A percentile compares a stretch with the other conserved stretches of the same genome.
These are phyloP conservation scores for Acrocalymma vagum DNA, from an alignment of 2,329 filamentous ascomycete species.

Conservation along the genomic window DNA sequence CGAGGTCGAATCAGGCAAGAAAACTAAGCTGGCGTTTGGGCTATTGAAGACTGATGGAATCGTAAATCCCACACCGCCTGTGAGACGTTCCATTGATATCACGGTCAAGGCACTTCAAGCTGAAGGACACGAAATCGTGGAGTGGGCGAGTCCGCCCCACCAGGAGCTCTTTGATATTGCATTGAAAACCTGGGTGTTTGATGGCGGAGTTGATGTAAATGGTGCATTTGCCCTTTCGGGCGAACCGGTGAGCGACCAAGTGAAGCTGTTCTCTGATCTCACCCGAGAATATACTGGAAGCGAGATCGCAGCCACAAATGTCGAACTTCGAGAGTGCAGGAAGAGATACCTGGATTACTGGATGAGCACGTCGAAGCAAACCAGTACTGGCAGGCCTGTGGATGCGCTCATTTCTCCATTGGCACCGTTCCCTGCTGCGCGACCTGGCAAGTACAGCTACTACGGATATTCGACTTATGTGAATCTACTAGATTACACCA, in stretches of 20 bases:
- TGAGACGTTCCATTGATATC: slow-evolving; percentile 42
- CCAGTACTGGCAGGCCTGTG: slow-evolving; percentile 40
- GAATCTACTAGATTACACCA: slow-evolving; percentile 42
- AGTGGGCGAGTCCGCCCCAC: slow-evolving; percentile 38
- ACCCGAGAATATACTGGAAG: slow-evolving; percentile 29
- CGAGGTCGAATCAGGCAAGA: slow-evolving; percentile 31
- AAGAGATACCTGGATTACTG: slow-evolving; percentile 50
- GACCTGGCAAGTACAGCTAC: slow-evolving; percentile 38
- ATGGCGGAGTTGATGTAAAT: slow-evolving; percentile 40
- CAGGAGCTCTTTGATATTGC: slow-evolving; percentile 26
- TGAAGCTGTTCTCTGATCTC: slow-evolving; percentile 24
- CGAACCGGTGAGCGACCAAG: slow-evolving; percentile 39
- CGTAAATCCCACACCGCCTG: slow-evolving; percentile 45
- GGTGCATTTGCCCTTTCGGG: slow-evolving; percentile 41
- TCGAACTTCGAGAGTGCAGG: slow-evolving; percentile 33
- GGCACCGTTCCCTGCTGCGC: slow-evolving; percentile 47
- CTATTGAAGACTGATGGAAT: slow-evolving; percentile 43
- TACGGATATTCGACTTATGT: slow-evolving; percentile 43
- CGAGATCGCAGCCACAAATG: slow-evolving; percentile 45
- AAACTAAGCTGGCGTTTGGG: slow-evolving; percentile 41
- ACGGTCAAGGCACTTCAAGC: slow-evolving; percentile 30
- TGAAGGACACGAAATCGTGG: slow-evolving; percentile 38
- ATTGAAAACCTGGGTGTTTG: slow-evolving; percentile 38
- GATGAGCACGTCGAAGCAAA: slow-evolving; percentile 37
- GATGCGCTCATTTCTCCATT: slow-evolving; percentile 48